A percentile compares a stretch with the other conserved stretches of the same genome.
phyloP scores from a whole-genome alignment of 139 green algal species.

The Trebouxia sp. region DNA sequence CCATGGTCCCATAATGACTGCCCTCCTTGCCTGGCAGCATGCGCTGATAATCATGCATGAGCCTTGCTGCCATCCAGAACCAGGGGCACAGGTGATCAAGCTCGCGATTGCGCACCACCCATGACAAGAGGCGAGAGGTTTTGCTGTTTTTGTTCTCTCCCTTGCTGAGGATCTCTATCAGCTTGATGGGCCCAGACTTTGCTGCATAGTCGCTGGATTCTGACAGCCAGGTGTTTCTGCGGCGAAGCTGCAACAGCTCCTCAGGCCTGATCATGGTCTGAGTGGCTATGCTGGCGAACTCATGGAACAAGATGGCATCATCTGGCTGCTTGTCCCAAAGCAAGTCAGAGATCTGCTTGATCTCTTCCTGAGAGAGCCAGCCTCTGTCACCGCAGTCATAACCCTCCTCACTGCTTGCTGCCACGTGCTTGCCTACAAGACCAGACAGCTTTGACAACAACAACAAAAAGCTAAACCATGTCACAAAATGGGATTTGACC shows the following conservation, averaged over 20 bases:
- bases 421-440: neutral
- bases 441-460: too few species aligned
- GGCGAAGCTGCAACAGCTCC: neutral
- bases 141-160: slow-evolving; percentile 15
- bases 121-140: neutral
- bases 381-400: slow-evolving; percentile 11
- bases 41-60: slow-evolving; percentile 17
- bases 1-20: neutral
- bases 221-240: slow-evolving; percentile 18
- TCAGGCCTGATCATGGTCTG: slow-evolving; percentile 5
- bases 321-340: neutral
- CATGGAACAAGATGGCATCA: neutral
- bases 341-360: neutral
- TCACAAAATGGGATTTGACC: too few species aligned
- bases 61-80: slow-evolving; percentile 6
- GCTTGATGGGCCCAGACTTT: slow-evolving; percentile 17
- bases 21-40: neutral
- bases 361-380: slow-evolving; percentile 8
- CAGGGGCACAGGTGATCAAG: slow-evolving; percentile 8
- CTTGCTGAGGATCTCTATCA: slow-evolving; percentile 22
- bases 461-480: too few species aligned
- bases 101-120: slow-evolving; percentile 1
- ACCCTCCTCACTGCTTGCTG: neutral
- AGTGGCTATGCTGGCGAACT: slow-evolving; percentile 16
- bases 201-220: neutral